These are phyloP conservation scores for Coprinopsis cinerea DNA, from an alignment of 768 basidiomycete genomes.

Conservation along the genomic window DNA sequence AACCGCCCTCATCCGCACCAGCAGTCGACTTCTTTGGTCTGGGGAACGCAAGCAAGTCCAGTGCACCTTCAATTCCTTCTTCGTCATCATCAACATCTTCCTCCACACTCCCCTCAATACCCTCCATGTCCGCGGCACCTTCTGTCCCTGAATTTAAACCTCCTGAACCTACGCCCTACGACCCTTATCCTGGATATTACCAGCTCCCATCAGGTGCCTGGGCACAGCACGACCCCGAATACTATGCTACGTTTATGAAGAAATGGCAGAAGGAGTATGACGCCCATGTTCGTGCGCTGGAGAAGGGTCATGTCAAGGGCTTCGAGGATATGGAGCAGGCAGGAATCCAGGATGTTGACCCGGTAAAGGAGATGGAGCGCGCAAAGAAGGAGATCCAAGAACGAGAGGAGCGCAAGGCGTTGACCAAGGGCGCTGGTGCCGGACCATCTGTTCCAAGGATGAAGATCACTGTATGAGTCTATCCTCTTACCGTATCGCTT, in stretches of 20 bases:
- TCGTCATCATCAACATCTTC: slow-evolving; percentile 17
- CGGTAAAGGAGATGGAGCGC: slow-evolving; percentile 69
- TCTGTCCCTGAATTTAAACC: slow-evolving; percentile 58
- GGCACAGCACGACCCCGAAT: slow-evolving; percentile 65
- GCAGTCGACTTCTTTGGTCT: slow-evolving; percentile 66
- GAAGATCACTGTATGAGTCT: slow-evolving; percentile 69
- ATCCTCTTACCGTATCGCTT: not conserved
- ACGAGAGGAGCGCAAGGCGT: slow-evolving; percentile 67
- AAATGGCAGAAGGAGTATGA: slow-evolving; percentile 75
- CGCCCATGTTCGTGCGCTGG: slow-evolving; percentile 63
- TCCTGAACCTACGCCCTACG: slow-evolving; percentile 67
- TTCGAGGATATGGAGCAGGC: slow-evolving; percentile 60
- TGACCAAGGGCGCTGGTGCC: slow-evolving; percentile 55
- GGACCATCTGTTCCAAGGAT: slow-evolving; percentile 67
- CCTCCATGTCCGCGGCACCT: slow-evolving; percentile 61
- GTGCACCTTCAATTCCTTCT: slow-evolving; percentile 16
- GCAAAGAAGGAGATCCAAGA: slow-evolving; percentile 72
- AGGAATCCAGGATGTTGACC: slow-evolving; percentile 57
- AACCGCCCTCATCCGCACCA: slow-evolving; percentile 22
- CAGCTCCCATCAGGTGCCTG: slow-evolving; percentile 76
- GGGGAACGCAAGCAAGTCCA: slow-evolving; percentile 26
- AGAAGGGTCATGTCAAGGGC: slow-evolving; percentile 61
- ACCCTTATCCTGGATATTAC: slow-evolving; percentile 86
- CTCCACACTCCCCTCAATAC: slow-evolving; percentile 19
- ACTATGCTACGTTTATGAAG: slow-evolving; percentile 61